phyloP scores from a whole-genome alignment of 305 asterid genomes.

The Fraxinus dipetala region DNA sequence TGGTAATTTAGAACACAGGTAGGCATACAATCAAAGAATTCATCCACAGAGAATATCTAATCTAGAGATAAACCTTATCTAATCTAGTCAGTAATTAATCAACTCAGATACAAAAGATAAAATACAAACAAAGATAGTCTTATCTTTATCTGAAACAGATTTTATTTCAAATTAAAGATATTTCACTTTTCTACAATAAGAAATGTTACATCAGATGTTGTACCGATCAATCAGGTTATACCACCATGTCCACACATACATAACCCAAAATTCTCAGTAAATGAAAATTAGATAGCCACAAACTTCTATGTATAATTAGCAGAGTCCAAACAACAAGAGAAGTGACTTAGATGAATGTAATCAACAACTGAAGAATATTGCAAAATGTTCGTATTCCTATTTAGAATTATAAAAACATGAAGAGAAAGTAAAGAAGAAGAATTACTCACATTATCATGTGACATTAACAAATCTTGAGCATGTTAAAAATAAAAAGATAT shows the following conservation, averaged over 20 bases:
- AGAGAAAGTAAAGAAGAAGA: not conserved
- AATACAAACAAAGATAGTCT: not conserved
- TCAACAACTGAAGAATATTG: not conserved
- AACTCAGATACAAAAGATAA: not conserved
- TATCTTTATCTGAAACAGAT: not conserved
- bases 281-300: not conserved
- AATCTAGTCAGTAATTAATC: not conserved
- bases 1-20: not conserved
- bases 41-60: not conserved
- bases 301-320: not conserved
- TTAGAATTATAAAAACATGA: not conserved
- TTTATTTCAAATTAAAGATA: not conserved
- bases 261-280: conserved; percentile 5
- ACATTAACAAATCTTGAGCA: not conserved
- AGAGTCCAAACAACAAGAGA: not conserved
- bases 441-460: not conserved
- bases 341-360: not conserved
- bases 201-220: conserved; percentile 17
- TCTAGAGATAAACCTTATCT: not conserved
- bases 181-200: not conserved
- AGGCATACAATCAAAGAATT: not conserved
- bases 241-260: conserved; percentile 10
- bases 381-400: not conserved
- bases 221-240: conserved; percentile 4
- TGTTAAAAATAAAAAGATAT: not conserved